Evolutionary conservation across 805 yeast species (phyloP).

Genomic region (Cyberlindnera samutprakarnensis): DNA sequence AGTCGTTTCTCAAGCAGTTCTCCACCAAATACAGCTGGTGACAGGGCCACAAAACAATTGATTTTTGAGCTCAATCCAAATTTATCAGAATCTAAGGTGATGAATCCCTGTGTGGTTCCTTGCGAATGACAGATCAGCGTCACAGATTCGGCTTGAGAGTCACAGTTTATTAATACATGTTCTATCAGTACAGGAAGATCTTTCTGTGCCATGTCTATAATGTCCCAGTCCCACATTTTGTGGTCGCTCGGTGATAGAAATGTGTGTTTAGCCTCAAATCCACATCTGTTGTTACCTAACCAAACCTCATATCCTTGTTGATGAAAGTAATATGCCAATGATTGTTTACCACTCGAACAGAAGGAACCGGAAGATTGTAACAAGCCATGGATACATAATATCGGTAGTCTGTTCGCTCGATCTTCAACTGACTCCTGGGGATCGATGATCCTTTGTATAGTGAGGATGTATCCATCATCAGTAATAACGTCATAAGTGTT

Average conservation of each 20-base stretch:
- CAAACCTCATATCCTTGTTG: constrained; percentile 74
- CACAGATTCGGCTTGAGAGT: constrained; percentile 32
- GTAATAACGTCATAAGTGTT: constrained; percentile 58
- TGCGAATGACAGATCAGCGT: constrained; percentile 82
- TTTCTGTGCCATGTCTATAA: constrained; percentile 68
- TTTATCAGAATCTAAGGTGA: constrained; percentile 49
- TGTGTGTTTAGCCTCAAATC: constrained; percentile 66
- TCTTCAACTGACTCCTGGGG: constrained; percentile 25
- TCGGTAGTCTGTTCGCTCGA: constrained; percentile 42
- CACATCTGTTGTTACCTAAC: constrained; percentile 89
- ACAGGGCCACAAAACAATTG: constrained; percentile 64
- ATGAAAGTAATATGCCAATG: constrained; percentile 55
- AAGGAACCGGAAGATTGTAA: constrained; percentile 83
- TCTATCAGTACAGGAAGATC: constrained; percentile 74
- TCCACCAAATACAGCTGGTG: constrained; percentile 93
- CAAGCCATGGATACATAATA: constrained; percentile 78
- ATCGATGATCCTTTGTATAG: constrained; percentile 53
- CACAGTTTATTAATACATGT: constrained; percentile 38
- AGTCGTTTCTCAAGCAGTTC: constrained; percentile 52
- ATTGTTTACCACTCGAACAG: constrained; percentile 73
- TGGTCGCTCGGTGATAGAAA: constrained; percentile 34
- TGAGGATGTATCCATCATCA: constrained; percentile 71
- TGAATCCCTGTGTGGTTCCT: constrained; percentile 82
- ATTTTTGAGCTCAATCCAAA: constrained; percentile 45
- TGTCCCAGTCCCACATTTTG: constrained; percentile 90